phyloP scores from a whole-genome alignment of 2,329 filamentous ascomycete species.

The Penicillium brevicompactum region DNA sequence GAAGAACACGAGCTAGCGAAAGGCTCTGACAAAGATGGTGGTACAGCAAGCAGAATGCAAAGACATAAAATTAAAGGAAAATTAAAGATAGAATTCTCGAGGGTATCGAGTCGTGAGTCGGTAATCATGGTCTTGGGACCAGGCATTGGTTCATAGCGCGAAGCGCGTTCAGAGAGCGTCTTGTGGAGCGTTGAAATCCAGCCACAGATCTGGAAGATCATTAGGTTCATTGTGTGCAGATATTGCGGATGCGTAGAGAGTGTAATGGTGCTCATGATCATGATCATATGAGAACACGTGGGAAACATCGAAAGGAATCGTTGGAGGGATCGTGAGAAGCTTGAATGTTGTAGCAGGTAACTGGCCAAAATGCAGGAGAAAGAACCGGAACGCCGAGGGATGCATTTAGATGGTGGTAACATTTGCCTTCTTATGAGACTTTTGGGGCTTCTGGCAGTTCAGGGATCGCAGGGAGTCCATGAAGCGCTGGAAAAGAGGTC shows the following conservation, averaged over 20 bases:
- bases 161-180: constrained; percentile 5
- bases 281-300: constrained; percentile 11
- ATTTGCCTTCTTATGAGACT: constrained; percentile 16
- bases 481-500: constrained; percentile 23
- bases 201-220: constrained; percentile 11
- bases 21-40: constrained; percentile 2
- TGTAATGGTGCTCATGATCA: constrained; percentile 14
- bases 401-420: constrained; percentile 19
- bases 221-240: constrained; percentile 15
- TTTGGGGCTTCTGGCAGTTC: constrained; percentile 21
- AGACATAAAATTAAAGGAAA: background rate
- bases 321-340: constrained; percentile 15
- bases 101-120: constrained; percentile 12
- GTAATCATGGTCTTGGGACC: constrained; percentile 3
- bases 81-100: constrained; percentile 14
- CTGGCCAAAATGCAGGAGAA: background rate
- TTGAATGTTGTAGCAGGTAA: constrained; percentile 6
- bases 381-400: constrained; percentile 18
- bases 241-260: constrained; percentile 1
- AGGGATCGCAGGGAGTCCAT: constrained; percentile 24
- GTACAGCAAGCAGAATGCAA: constrained; percentile 6
- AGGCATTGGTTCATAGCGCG: constrained; percentile 6
- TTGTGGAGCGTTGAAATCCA: constrained; percentile 5
- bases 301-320: constrained; percentile 12
- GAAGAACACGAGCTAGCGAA: background rate